A percentile compares a stretch with the other conserved stretches of the same genome.
phyloP scores from a whole-genome alignment of 2,329 filamentous ascomycete genomes.

The Cladorrhinum sp. region DNA sequence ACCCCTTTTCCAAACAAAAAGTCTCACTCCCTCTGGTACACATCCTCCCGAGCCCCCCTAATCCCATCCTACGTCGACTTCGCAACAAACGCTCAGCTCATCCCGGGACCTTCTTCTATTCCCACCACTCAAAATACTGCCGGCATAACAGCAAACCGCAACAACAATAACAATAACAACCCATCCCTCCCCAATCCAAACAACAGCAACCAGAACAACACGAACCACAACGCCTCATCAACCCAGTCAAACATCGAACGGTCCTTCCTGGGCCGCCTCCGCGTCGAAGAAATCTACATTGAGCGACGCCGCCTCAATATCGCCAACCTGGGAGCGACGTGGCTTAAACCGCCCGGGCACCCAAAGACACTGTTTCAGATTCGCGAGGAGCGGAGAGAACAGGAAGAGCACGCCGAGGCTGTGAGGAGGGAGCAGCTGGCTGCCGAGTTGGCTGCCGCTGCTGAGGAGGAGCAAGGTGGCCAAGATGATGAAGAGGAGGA shows the following conservation, averaged over 20 bases:
- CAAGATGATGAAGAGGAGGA: conserved; percentile 36
- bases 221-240: conserved; percentile 5
- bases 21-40: conserved; percentile 74
- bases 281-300: conserved; percentile 73
- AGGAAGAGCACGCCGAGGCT: conserved; percentile 78
- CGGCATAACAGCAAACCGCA: not conserved
- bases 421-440: conserved; percentile 67
- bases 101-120: conserved; percentile 1
- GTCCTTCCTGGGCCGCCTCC: conserved; percentile 65
- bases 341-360: conserved; percentile 87
- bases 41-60: conserved; percentile 54
- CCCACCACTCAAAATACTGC: too few relatives aligned
- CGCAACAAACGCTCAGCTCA: not conserved
- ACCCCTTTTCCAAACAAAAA: conserved; percentile 33
- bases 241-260: conserved; percentile 41
- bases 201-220: conserved; percentile 4
- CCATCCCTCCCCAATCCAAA: conserved; percentile 27
- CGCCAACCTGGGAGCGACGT: conserved; percentile 80
- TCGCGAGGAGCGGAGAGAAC: conserved; percentile 84
- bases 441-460: conserved; percentile 68
- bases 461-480: conserved; percentile 35
- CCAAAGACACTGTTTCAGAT: conserved; percentile 86
- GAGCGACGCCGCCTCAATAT: conserved; percentile 77
- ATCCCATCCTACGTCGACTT: conserved; percentile 25
- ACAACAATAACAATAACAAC: conserved; percentile 4